Evolutionary conservation across 2,329 filamentous ascomycete species (phyloP).

Genomic region (Aplosporella prunicola): DNA sequence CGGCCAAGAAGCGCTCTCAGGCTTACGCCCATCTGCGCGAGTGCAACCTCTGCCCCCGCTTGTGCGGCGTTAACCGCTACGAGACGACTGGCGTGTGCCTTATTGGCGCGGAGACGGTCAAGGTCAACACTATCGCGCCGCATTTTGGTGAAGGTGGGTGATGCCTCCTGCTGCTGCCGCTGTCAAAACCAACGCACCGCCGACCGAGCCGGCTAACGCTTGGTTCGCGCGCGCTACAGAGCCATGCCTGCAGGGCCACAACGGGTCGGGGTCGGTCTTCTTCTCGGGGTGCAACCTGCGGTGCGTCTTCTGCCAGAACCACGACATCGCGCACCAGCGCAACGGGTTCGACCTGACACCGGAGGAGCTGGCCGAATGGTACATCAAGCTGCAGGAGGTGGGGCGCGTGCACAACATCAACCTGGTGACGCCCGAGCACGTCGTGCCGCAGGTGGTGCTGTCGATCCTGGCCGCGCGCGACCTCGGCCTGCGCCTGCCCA

Average conservation of each 20-base stretch:
- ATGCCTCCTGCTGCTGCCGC: too few species aligned
- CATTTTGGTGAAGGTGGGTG: slow-evolving; percentile 61
- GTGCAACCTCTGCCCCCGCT: slow-evolving; percentile 72
- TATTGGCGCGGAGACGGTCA: slow-evolving; percentile 61
- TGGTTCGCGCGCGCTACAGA: slow-evolving; percentile 46
- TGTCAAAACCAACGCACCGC: slow-evolving; percentile 9
- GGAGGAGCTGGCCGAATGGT: slow-evolving; percentile 73
- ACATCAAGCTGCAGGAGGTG: slow-evolving; percentile 68
- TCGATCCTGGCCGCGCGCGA: slow-evolving; percentile 65
- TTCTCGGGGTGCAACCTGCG: slow-evolving; percentile 68
- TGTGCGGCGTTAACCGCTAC: slow-evolving; percentile 72
- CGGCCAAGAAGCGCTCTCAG: slow-evolving; percentile 60
- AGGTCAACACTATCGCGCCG: slow-evolving; percentile 76
- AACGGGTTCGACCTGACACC: slow-evolving; percentile 72
- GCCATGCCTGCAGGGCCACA: slow-evolving; percentile 72
- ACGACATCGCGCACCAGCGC: slow-evolving; percentile 73
- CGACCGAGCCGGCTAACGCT: neutral
- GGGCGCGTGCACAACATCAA: slow-evolving; percentile 88
- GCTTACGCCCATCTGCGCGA: slow-evolving; percentile 68
- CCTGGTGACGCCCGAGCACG: slow-evolving; percentile 76
- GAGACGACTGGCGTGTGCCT: slow-evolving; percentile 70
- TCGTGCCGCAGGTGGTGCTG: slow-evolving; percentile 72
- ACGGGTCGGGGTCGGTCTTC: slow-evolving; percentile 72
- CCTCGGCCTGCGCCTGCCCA: slow-evolving; percentile 59
- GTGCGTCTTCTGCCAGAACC: slow-evolving; percentile 72